These are phyloP conservation scores for Ophiostoma ulmi DNA, from an alignment of 2,329 filamentous ascomycete genomes.

Conservation along the genomic window DNA sequence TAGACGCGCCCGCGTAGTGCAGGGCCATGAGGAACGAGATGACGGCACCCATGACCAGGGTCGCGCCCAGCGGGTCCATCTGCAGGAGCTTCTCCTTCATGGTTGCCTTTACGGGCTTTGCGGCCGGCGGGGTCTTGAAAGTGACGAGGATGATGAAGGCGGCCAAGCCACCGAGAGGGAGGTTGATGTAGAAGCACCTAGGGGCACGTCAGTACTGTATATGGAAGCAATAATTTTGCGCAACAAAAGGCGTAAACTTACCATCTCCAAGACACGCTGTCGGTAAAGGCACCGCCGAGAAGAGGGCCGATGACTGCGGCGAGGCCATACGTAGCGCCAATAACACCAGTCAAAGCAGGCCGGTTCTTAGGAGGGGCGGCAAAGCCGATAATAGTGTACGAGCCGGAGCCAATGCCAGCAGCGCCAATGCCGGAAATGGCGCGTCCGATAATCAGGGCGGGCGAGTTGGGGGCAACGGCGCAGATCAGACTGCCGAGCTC, in stretches of 20 bases:
- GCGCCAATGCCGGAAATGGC: conserved; percentile 46
- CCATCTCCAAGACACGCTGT: conserved; percentile 31
- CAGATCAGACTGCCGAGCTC: conserved; percentile 52
- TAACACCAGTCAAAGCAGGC: conserved; percentile 32
- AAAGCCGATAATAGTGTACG: conserved; percentile 40
- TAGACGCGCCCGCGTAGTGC: conserved; percentile 40
- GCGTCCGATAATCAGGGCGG: conserved; percentile 48
- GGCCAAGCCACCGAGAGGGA: conserved; percentile 33
- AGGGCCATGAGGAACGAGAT: conserved; percentile 40
- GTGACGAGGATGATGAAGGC: conserved; percentile 33
- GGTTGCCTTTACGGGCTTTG: conserved; percentile 32
- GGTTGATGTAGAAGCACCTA: conserved; percentile 32
- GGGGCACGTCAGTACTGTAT: background rate
- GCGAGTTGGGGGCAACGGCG: conserved; percentile 43
- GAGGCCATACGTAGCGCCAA: conserved; percentile 29
- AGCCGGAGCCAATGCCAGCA: conserved; percentile 39
- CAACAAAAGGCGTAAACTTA: conserved; percentile 11
- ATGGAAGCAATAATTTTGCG: no score
- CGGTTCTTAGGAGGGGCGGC: conserved; percentile 29
- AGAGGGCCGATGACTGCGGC: conserved; percentile 33
- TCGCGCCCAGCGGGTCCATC: conserved; percentile 40
- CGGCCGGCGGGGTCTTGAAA: conserved; percentile 36
- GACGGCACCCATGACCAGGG: conserved; percentile 38
- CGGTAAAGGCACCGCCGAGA: conserved; percentile 31
- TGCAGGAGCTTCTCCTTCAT: conserved; percentile 40